Conservation (phyloP, 2,329 filamentous ascomycete genomes). For the Fusarium proliferatum region DNA sequence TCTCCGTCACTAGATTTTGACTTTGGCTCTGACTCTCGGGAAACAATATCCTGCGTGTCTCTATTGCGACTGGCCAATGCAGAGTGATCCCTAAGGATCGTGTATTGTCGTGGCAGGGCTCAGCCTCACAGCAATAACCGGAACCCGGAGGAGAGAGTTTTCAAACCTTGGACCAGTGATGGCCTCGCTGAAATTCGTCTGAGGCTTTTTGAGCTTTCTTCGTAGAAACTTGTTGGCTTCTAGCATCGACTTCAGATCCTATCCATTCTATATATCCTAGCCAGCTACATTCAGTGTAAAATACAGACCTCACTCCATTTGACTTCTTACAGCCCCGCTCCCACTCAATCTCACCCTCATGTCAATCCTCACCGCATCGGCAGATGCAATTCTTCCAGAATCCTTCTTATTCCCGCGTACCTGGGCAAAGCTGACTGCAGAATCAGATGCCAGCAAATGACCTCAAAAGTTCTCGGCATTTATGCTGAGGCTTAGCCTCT, state of each 20-base stretch:
- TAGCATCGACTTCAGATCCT: fast-evolving
- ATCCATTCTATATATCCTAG: too few species aligned
- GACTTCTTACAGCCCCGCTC: neutral
- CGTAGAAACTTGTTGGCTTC: too few species aligned
- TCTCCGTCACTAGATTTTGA: neutral
- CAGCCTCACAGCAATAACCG: neutral
- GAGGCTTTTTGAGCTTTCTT: too few species aligned
- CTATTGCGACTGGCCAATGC: neutral
- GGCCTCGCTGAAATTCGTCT: fast-evolving
- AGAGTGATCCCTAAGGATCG: neutral
- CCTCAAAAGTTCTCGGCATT: neutral
- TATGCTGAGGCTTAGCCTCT: neutral
- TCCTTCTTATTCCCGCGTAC: neutral
- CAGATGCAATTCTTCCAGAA: too few species aligned
- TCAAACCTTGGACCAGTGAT: too few species aligned
- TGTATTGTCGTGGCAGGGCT: neutral
- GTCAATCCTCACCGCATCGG: neutral
- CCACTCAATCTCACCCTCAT: neutral
- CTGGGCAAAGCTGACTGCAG: neutral
- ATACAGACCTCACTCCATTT: neutral
- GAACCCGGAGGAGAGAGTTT: neutral
- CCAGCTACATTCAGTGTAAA: too few species aligned
- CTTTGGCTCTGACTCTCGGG: too few species aligned
- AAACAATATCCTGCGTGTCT: fast-evolving
- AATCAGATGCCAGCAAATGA: neutral